Percentiles rank a stretch among this genome's conserved stretches.
These are phyloP conservation scores for Tanacetum coccineum DNA, from an alignment of 129 eudicot genomes.

Conservation along the genomic window DNA sequence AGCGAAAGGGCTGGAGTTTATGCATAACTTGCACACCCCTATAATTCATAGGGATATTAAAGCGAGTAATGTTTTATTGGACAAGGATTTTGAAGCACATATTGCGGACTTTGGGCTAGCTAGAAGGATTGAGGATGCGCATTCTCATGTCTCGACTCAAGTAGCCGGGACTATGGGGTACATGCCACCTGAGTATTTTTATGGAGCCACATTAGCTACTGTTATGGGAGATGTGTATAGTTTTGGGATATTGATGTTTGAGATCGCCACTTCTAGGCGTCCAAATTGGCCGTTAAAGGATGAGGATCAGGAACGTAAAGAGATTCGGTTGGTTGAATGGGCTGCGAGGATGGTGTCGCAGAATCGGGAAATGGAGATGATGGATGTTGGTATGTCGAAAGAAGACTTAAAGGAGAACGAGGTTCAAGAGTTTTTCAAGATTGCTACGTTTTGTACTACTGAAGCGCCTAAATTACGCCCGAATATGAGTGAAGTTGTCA, in stretches of 20 bases:
- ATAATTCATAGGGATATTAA: constrained; percentile 92
- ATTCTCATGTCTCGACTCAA: constrained; percentile 81
- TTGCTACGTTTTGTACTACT: constrained; percentile 52
- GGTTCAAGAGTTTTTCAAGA: constrained; percentile 49
- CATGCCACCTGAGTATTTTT: constrained; percentile 83
- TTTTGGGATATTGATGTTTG: constrained; percentile 79
- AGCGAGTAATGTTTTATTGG: constrained; percentile 79
- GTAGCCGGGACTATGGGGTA: constrained; percentile 98
- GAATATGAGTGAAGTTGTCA: constrained; percentile 51
- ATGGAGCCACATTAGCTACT: constrained; percentile 54
- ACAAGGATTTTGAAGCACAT: constrained; percentile 58
- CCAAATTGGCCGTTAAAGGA: constrained; percentile 59
- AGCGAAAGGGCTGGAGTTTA: constrained; percentile 56
- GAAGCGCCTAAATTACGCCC: constrained; percentile 53
- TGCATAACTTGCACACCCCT: constrained; percentile 57
- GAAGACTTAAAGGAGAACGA: constrained; percentile 37
- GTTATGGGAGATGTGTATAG: constrained; percentile 77
- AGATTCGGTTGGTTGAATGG: constrained; percentile 67
- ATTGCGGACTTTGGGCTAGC: constrained; percentile 95
- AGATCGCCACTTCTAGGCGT: constrained; percentile 50
- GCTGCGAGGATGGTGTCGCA: constrained; percentile 39
- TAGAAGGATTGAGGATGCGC: constrained; percentile 43
- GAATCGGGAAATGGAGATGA: constrained; percentile 48
- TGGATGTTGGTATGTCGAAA: constrained; percentile 44
- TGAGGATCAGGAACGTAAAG: constrained; percentile 50